Percentiles rank a stretch among this genome's conserved stretches.
These are phyloP conservation scores for Polytolypa hystricis DNA, from an alignment of 2,329 filamentous ascomycete genomes.

Conservation along the genomic window DNA sequence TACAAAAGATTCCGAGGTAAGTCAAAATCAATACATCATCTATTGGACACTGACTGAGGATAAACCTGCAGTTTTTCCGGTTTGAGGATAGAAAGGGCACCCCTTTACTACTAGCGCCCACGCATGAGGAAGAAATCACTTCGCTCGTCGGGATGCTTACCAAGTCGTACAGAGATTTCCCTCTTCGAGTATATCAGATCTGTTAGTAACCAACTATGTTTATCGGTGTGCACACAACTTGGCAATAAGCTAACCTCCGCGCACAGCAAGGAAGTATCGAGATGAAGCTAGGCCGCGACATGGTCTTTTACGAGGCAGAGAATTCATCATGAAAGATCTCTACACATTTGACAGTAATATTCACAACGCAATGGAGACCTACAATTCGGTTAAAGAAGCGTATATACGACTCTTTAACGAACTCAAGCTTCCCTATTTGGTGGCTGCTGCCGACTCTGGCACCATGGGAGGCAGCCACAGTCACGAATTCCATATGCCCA, in stretches of 20 bases:
- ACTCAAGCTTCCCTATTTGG: slow-evolving; percentile 69
- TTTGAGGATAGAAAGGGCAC: slow-evolving; percentile 68
- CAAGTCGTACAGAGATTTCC: slow-evolving; percentile 75
- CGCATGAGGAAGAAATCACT: slow-evolving; percentile 95
- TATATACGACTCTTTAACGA: slow-evolving; percentile 73
- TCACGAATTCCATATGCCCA: slow-evolving; percentile 87
- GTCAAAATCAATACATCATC: slow-evolving; percentile 4
- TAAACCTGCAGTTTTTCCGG: slow-evolving; percentile 54
- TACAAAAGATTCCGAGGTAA: slow-evolving; percentile 63
- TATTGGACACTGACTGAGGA: slow-evolving; percentile 1
- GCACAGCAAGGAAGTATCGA: slow-evolving; percentile 73
- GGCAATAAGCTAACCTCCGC: background rate
- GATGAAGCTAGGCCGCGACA: slow-evolving; percentile 85
- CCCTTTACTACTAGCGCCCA: slow-evolving; percentile 71
- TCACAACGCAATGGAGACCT: slow-evolving; percentile 65
- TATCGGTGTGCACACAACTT: slow-evolving; percentile 5
- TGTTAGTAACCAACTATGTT: slow-evolving; percentile 38
- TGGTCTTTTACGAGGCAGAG: slow-evolving; percentile 73
- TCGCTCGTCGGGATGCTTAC: slow-evolving; percentile 60
- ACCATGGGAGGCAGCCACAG: slow-evolving; percentile 88
- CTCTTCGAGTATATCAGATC: slow-evolving; percentile 81
- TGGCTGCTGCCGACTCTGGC: slow-evolving; percentile 86
- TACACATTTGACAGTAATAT: slow-evolving; percentile 78
- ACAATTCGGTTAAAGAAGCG: slow-evolving; percentile 58
- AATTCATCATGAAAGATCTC: slow-evolving; percentile 97